A percentile compares a stretch with the other conserved stretches of the same genome.
Conservation (phyloP, 2,329 filamentous ascomycete genomes). For the Colletotrichum liriopes region DNA sequence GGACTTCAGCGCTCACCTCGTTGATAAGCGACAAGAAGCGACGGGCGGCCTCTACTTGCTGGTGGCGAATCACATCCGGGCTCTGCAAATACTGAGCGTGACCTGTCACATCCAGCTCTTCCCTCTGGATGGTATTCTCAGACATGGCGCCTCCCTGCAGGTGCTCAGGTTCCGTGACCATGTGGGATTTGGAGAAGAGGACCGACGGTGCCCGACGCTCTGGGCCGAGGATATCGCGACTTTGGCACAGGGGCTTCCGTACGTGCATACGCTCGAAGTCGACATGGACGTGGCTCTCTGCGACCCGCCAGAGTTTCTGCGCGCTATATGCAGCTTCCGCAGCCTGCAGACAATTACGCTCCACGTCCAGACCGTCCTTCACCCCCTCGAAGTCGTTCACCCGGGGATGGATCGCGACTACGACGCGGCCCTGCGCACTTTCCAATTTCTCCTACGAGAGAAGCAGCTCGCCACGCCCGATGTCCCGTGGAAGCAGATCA, state of each 20-base stretch:
- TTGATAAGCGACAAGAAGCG: slow-evolving; percentile 56
- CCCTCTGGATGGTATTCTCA: slow-evolving; percentile 56
- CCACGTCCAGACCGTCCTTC: slow-evolving; percentile 61
- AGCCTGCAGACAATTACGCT: slow-evolving; percentile 58
- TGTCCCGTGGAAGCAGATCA: slow-evolving; percentile 57
- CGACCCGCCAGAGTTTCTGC: slow-evolving; percentile 56
- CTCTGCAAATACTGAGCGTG: slow-evolving; percentile 57
- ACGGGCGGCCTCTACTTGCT: slow-evolving; percentile 58
- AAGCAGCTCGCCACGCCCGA: slow-evolving; percentile 44
- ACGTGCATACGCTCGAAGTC: slow-evolving; percentile 60
- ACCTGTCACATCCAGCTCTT: slow-evolving; percentile 60
- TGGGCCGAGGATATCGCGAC: slow-evolving; percentile 50
- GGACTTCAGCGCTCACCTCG: slow-evolving; percentile 61
- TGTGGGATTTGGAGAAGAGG: slow-evolving; percentile 61
- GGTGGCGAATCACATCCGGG: slow-evolving; percentile 55
- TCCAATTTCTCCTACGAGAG: slow-evolving; percentile 52
- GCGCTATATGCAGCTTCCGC: slow-evolving; percentile 57
- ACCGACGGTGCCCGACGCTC: slow-evolving; percentile 60
- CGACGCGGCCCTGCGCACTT: slow-evolving; percentile 53
- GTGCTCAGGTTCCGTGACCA: slow-evolving; percentile 62
- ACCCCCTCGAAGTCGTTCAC: slow-evolving; percentile 49
- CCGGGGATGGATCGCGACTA: slow-evolving; percentile 55
- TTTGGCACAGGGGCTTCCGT: slow-evolving; percentile 52
- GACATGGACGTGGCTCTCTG: slow-evolving; percentile 61
- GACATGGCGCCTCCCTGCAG: slow-evolving; percentile 57